These are phyloP conservation scores for Claviceps citrina DNA, from an alignment of 2,329 filamentous ascomycete genomes.

Conservation along the genomic window DNA sequence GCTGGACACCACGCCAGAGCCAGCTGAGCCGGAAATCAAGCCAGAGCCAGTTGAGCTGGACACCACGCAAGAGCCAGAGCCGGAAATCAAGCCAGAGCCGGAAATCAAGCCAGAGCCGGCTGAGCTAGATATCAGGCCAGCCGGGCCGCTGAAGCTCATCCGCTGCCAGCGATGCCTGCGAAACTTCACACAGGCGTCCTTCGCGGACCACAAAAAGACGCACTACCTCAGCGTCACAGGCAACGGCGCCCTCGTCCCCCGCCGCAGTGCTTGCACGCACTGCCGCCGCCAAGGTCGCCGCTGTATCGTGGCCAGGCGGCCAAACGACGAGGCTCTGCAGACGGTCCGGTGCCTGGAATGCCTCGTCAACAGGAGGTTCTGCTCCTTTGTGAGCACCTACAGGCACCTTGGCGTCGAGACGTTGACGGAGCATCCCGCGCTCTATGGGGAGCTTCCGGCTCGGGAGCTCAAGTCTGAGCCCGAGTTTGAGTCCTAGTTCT, in stretches of 20 bases:
- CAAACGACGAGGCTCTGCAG: background rate
- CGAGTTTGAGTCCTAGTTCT: background rate
- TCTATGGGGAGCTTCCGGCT: too few species aligned
- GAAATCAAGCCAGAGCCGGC: too few species aligned
- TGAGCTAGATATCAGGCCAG: too few species aligned
- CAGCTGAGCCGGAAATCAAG: too few species aligned
- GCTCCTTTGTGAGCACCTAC: constrained; percentile 3
- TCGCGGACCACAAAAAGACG: background rate
- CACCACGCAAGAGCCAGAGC: too few species aligned
- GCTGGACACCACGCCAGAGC: too few species aligned
- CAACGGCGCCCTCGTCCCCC: too few species aligned
- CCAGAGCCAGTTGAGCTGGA: too few species aligned
- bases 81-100: too few species aligned
- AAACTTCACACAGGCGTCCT: background rate
- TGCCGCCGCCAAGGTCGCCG: background rate
- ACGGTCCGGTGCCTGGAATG: constrained; percentile 1
- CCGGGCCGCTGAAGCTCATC: background rate
- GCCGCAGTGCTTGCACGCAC: background rate
- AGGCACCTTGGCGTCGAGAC: background rate
- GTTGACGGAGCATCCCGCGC: background rate
- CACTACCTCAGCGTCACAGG: background rate
- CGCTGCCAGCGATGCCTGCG: constrained; percentile 2
- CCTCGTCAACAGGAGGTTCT: background rate
- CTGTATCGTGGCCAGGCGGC: constrained; percentile 3
- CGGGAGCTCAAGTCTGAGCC: too few species aligned